Evolutionary conservation across 768 basidiomycete species (phyloP), one percentile per base, ranked within the genome.

Genomic region (Neoboletus brunneissimus): DNA sequence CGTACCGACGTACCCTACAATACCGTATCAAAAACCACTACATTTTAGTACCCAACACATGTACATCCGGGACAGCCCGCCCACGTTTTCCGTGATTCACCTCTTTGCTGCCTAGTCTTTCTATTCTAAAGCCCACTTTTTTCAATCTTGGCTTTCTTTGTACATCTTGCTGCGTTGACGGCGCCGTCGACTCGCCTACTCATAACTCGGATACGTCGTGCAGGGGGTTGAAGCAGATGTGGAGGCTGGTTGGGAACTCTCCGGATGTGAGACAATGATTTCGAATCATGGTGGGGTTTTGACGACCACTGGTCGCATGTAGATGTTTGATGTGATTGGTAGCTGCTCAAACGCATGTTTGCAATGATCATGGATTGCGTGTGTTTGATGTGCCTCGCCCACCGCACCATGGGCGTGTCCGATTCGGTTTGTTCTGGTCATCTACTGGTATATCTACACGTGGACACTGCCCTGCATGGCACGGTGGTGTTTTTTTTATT

Each of bases 11-110:
- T 42, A 52, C 41, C 54, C 41, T 57, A 58, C 42, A 45, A 41
- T 59, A 45, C 25, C 57, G 41, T 34, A 54, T 29, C 29, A 27
- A 43, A 53, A 34, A 27, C 13, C 25, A 31, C 40, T 48, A 35
- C 40, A 31, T 34, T 38, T 10, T 59, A 63, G 51, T 60, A 51
- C 29, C 52, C 48, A 34, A 22, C 53, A 34, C 25, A 29, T 55
- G 44, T 41, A 46, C 44, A 54, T 51, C 37, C 23, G 5, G 12
- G 6, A 12, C 3, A 49, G 0, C 34, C 4, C 41, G 7, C 15
- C 20, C n/a, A 20, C 2, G 13, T 9, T 22, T 32, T 8, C 25
- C 12, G 15, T 27, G 13, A 13, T 6, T 48, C 22, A 11, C 29
- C 13, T 5, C 20, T 15, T 35, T 35, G 34, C 15, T 6, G 2